Evolutionary conservation across 2,329 filamentous ascomycete genomes (phyloP).

Genomic region (Alternaria alternata): DNA sequence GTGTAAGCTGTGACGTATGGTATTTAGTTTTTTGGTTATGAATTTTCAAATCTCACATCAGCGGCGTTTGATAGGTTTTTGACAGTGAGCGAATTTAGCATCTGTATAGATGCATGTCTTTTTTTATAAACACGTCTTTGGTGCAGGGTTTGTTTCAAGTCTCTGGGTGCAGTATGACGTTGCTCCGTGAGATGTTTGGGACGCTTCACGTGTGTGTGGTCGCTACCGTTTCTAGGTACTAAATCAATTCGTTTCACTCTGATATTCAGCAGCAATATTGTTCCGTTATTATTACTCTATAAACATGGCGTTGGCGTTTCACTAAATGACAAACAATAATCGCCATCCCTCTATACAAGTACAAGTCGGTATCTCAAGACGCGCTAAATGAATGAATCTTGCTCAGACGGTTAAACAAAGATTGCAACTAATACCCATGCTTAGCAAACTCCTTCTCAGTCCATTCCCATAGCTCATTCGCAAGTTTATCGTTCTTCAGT

Average conservation of each 20-base stretch:
- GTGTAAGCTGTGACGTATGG: not conserved
- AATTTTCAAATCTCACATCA: not conserved
- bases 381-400: not conserved
- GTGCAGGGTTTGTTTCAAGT: not conserved
- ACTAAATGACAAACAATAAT: no score
- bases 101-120: not conserved
- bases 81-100: not conserved
- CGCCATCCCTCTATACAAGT: not conserved
- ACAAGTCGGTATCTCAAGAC: not conserved
- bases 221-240: not conserved
- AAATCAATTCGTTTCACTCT: not conserved
- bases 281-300: not conserved
- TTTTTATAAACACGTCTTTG: not conserved
- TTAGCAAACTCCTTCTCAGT: conserved; percentile 29
- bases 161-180: not conserved
- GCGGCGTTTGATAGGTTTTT: not conserved
- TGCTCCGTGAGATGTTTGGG: not conserved
- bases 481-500: conserved; percentile 20
- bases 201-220: not conserved
- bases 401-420: not conserved
- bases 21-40: not conserved
- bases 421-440: not conserved
- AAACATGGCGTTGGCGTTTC: not conserved
- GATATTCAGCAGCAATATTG: not conserved
- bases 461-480: conserved; percentile 32